phyloP scores from a whole-genome alignment of 768 basidiomycete species.

The Pisolithus tinctorius region DNA sequence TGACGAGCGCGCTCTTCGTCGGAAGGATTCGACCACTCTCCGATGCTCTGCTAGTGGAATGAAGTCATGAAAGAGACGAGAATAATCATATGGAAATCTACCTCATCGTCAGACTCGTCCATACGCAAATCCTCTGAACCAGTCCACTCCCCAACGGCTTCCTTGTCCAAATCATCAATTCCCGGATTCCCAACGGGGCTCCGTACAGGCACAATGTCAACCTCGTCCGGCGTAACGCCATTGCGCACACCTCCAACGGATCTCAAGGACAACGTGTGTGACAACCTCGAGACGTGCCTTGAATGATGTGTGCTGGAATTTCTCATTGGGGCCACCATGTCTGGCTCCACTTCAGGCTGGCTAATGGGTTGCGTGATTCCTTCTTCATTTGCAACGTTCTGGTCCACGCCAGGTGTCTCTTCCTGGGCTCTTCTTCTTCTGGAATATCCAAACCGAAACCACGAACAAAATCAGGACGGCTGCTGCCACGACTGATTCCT shows the following conservation, averaged over 20 bases:
- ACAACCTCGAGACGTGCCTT: conserved; percentile 60
- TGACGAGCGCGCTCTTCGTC: conserved; percentile 81
- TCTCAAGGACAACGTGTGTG: conserved; percentile 58
- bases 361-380: conserved; percentile 17
- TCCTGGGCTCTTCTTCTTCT: conserved; percentile 66
- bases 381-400: conserved; percentile 33
- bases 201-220: conserved; percentile 25
- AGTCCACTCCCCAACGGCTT: conserved; percentile 67
- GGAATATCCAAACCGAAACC: conserved; percentile 80
- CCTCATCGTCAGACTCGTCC: conserved; percentile 65
- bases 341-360: conserved; percentile 28
- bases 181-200: conserved; percentile 27
- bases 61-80: conserved; percentile 1
- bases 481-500: conserved; percentile 37
- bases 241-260: conserved; percentile 51
- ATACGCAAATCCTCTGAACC: conserved; percentile 67
- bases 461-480: conserved; percentile 64
- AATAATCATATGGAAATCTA: conserved; percentile 23
- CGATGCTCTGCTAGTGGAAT: conserved; percentile 55
- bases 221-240: conserved; percentile 18
- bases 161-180: conserved; percentile 31
- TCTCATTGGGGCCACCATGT: conserved; percentile 38
- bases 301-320: conserved; percentile 53
- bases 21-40: conserved; percentile 87
- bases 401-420: conserved; percentile 26